These are phyloP conservation scores for Diospyros kaki DNA, from an alignment of 148 eudicot genomes.

Conservation along the genomic window DNA sequence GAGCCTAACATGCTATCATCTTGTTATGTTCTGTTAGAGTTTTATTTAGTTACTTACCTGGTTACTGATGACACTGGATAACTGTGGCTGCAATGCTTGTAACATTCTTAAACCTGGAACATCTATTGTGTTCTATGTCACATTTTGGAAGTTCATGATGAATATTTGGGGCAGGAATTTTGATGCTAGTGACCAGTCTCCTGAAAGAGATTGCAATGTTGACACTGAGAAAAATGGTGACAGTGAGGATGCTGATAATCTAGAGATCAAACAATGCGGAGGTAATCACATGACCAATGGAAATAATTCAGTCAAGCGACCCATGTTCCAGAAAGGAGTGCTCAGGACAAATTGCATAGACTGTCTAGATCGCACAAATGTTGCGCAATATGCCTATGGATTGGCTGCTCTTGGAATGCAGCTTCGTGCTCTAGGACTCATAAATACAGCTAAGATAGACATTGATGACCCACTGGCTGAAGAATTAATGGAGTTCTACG, in stretches of 20 bases:
- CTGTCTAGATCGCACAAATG: constrained; percentile 91
- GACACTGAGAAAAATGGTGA: constrained; percentile 22
- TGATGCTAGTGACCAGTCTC: constrained; percentile 20
- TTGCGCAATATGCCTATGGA: constrained; percentile 91
- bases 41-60: background rate
- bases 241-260: constrained; percentile 28
- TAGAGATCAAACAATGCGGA: constrained; percentile 20
- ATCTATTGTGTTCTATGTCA: background rate
- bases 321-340: constrained; percentile 70
- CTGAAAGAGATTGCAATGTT: constrained; percentile 14
- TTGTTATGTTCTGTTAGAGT: background rate
- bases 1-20: background rate
- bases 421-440: constrained; percentile 57
- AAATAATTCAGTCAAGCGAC: constrained; percentile 32
- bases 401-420: constrained; percentile 83
- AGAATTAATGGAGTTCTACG: constrained; percentile 71
- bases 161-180: constrained; percentile 40
- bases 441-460: constrained; percentile 56
- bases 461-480: constrained; percentile 71
- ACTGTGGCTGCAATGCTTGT: background rate
- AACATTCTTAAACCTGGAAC: background rate
- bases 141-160: constrained; percentile 11
- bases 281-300: constrained; percentile 28
- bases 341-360: constrained; percentile 94
- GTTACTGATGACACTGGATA: background rate